Evolutionary conservation across 768 basidiomycete genomes (phyloP).

Genomic region (Phanerochaete sordida): DNA sequence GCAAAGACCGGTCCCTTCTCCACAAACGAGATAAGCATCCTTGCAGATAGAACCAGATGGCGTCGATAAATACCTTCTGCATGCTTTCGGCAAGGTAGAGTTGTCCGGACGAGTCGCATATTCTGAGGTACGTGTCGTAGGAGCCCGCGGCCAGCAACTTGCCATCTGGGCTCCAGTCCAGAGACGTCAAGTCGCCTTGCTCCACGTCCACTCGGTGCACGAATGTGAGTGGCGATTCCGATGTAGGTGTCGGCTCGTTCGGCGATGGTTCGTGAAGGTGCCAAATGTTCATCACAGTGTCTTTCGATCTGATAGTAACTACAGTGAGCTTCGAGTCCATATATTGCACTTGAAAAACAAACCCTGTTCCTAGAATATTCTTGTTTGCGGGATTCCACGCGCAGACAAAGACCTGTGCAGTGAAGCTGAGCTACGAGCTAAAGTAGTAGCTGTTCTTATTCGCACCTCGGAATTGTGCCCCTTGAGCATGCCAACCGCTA

Average conservation of each 20-base stretch:
- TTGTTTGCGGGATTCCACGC: constrained; percentile 69
- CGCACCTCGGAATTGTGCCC: constrained; percentile 15
- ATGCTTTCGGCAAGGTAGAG: constrained; percentile 58
- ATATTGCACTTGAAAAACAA: constrained; percentile 19
- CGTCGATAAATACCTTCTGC: constrained; percentile 51
- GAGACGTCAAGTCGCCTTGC: constrained; percentile 64
- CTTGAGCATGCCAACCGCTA: constrained; percentile 9
- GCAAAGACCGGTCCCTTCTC: constrained; percentile 80
- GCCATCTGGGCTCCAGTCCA: constrained; percentile 78
- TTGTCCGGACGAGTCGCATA: constrained; percentile 60
- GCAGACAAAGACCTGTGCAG: constrained; percentile 69
- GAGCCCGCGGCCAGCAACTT: constrained; percentile 74
- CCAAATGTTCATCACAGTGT: constrained; percentile 75
- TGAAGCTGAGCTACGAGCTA: neutral
- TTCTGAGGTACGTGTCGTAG: constrained; percentile 68
- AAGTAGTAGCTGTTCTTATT: neutral
- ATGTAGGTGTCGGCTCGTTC: constrained; percentile 9
- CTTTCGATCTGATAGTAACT: constrained; percentile 50
- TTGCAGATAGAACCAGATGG: neutral
- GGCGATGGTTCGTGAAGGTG: constrained; percentile 29
- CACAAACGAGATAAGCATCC: constrained; percentile 18
- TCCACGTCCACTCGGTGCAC: constrained; percentile 45
- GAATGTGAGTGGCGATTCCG: constrained; percentile 39
- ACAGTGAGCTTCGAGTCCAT: neutral
- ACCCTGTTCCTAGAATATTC: constrained; percentile 73